phyloP scores from a whole-genome alignment of 2,329 filamentous ascomycete species.

The Diaporthe capsici region DNA sequence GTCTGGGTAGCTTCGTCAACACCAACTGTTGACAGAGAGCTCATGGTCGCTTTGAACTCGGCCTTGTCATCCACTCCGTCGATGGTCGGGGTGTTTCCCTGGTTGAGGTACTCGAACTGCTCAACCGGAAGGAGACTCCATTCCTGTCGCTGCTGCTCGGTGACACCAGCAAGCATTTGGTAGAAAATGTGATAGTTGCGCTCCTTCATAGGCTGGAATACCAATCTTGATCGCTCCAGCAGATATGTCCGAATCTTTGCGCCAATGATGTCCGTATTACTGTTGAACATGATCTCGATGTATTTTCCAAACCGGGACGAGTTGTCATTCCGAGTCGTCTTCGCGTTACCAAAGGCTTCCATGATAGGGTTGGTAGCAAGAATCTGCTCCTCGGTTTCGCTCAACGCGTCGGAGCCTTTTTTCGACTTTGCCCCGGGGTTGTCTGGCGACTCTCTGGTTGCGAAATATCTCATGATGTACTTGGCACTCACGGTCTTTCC shows the following conservation, averaged over 20 bases:
- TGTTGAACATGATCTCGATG: constrained; percentile 99
- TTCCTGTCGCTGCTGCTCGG: constrained; percentile 84
- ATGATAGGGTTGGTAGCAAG: constrained; percentile 98
- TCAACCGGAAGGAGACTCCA: constrained; percentile 85
- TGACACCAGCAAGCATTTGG: constrained; percentile 93
- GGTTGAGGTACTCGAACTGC: constrained; percentile 96
- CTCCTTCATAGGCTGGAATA: constrained; percentile 97
- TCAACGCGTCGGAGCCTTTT: constrained; percentile 85
- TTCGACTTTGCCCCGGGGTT: constrained; percentile 84
- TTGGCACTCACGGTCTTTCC: constrained; percentile 99
- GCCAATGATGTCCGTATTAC: constrained; percentile 94
- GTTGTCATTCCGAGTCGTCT: constrained; percentile 99
- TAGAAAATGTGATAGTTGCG: constrained; percentile 99
- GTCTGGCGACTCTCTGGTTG: constrained; percentile 93
- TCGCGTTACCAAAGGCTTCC: constrained; percentile 99
- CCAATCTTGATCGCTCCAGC: constrained; percentile 92
- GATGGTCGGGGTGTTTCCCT: constrained; percentile 91
- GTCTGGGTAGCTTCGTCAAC: constrained; percentile 80
- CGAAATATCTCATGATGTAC: constrained; percentile 99
- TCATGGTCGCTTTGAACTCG: constrained; percentile 90
- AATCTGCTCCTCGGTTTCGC: constrained; percentile 98
- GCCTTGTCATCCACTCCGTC: constrained; percentile 96
- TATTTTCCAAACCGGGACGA: constrained; percentile 99
- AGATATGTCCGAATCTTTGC: constrained; percentile 97
- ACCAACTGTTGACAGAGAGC: constrained; percentile 89